phyloP scores from a whole-genome alignment of 2,329 filamentous ascomycete genomes.

The Aspergillus brunneoviolaceus region DNA sequence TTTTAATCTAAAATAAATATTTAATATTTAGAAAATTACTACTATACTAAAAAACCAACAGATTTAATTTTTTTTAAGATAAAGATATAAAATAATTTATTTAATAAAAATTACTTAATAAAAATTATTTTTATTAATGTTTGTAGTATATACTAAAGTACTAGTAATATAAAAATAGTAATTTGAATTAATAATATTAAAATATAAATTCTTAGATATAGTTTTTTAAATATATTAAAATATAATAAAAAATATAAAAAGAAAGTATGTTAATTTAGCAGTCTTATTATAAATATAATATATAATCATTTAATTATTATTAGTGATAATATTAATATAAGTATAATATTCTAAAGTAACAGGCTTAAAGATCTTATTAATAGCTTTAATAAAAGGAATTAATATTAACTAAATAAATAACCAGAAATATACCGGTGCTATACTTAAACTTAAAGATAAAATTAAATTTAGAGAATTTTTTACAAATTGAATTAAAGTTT shows the following conservation, averaged over 20 bases:
- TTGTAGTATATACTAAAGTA: background rate
- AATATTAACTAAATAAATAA: background rate
- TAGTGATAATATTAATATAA: background rate
- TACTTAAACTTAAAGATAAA: background rate
- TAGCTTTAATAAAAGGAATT: background rate
- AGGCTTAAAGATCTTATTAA: background rate
- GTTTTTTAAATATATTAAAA: no score
- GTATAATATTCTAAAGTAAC: background rate
- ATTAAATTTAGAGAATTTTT: background rate
- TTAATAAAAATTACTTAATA: background rate
- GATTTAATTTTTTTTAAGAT: no score
- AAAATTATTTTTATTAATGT: background rate
- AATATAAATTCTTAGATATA: no score
- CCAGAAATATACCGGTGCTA: background rate
- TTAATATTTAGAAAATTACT: no score
- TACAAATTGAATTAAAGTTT: background rate
- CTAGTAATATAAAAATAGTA: background rate
- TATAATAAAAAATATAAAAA: background rate
- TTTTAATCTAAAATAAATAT: no score
- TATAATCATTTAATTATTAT: background rate
- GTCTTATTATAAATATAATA: background rate
- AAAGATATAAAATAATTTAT: background rate
- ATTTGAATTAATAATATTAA: no score
- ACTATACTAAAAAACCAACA: no score
- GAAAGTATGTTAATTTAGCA: background rate